These are phyloP conservation scores for Globisporangium spiculum DNA, from an alignment of 352 stramenopile genomes.

Conservation along the genomic window DNA sequence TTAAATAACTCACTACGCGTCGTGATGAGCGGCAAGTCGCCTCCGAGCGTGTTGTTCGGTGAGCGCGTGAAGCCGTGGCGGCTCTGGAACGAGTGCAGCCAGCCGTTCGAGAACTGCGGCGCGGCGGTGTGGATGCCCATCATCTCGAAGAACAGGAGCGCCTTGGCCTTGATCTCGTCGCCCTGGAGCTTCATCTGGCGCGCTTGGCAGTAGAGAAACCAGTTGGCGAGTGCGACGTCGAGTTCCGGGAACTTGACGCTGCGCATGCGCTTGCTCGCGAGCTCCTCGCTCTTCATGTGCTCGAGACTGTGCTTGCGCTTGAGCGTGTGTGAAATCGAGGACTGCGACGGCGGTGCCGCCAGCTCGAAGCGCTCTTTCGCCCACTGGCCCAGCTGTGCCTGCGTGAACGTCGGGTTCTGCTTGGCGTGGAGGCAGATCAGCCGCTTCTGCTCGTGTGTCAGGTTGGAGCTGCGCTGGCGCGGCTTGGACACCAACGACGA, in stretches of 20 bases:
- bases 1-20: slow-evolving; percentile 41
- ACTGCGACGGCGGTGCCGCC: slow-evolving; percentile 64
- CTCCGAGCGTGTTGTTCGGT: slow-evolving; percentile 19
- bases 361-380: slow-evolving; percentile 68
- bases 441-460: slow-evolving; percentile 81
- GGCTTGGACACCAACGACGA: slow-evolving; percentile 20
- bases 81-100: slow-evolving; percentile 82
- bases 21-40: slow-evolving; percentile 42
- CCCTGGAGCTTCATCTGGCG: slow-evolving; percentile 55
- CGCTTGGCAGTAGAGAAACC: slow-evolving; percentile 73
- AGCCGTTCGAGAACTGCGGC: slow-evolving; percentile 84
- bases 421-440: slow-evolving; percentile 71
- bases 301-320: slow-evolving; percentile 69
- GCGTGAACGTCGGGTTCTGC: slow-evolving; percentile 69
- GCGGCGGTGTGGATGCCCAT: slow-evolving; percentile 43
- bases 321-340: slow-evolving; percentile 80
- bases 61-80: slow-evolving; percentile 62
- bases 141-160: slow-evolving; percentile 61
- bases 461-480: slow-evolving; percentile 61
- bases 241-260: slow-evolving; percentile 76
- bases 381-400: slow-evolving; percentile 72
- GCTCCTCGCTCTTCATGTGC: slow-evolving; percentile 71
- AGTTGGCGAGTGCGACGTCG: slow-evolving; percentile 77
- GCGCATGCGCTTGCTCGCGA: slow-evolving; percentile 72
- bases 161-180: slow-evolving; percentile 76